A percentile compares a stretch with the other conserved stretches of the same genome.
phyloP scores from a whole-genome alignment of 2,329 filamentous ascomycete genomes.

The Cercospora berteroae region DNA sequence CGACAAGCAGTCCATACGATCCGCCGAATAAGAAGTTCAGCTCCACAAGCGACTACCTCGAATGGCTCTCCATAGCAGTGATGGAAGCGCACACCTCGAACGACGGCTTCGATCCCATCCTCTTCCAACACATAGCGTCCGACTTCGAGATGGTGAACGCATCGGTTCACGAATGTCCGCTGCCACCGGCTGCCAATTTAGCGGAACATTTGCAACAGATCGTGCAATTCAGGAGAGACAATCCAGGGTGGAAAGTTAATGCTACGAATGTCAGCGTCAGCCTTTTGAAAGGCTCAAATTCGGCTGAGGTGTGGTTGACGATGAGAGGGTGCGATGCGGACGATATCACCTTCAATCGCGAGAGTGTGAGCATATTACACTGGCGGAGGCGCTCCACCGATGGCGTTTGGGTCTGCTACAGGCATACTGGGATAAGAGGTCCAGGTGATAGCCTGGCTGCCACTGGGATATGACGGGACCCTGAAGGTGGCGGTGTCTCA shows the following conservation, averaged over 20 bases:
- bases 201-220: slow-evolving; percentile 15
- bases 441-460: slow-evolving; percentile 10
- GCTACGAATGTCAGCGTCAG: slow-evolving; percentile 8
- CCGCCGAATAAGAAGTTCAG: background rate
- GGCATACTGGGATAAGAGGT: slow-evolving; percentile 13
- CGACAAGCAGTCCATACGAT: background rate
- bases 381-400: slow-evolving; percentile 12
- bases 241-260: slow-evolving; percentile 16
- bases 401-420: slow-evolving; percentile 20
- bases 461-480: background rate
- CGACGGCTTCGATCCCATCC: slow-evolving; percentile 1
- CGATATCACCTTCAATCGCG: slow-evolving; percentile 16
- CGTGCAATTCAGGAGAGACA: slow-evolving; percentile 5
- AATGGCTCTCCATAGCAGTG: slow-evolving; percentile 12
- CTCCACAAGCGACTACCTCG: slow-evolving; percentile 11
- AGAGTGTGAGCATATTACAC: slow-evolving; percentile 20
- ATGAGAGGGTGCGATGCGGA: slow-evolving; percentile 10
- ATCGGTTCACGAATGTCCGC: slow-evolving; percentile 16
- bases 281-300: slow-evolving; percentile 13
- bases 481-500: background rate
- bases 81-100: slow-evolving; percentile 15
- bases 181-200: slow-evolving; percentile 7
- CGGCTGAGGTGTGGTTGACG: slow-evolving; percentile 21
- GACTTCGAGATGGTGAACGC: slow-evolving; percentile 20
- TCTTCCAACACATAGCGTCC: slow-evolving; percentile 9